Conservation (phyloP, 2,329 filamentous ascomycete species). For the Lachnellula hyalina region DNA sequence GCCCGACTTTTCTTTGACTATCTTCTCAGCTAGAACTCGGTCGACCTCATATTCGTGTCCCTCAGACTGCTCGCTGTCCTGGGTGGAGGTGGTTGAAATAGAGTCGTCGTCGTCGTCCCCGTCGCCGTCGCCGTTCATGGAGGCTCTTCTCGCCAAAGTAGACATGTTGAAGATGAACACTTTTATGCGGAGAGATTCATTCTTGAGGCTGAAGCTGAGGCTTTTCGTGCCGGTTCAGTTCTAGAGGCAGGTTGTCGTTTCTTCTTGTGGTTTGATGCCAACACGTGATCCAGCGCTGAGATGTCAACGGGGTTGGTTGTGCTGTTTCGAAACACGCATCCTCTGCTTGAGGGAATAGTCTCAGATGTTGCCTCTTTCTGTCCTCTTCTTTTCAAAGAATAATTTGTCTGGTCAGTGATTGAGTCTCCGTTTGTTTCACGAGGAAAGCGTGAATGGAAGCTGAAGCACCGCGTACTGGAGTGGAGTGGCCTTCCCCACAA, state of each 20-base stretch:
- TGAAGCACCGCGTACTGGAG: too few species aligned
- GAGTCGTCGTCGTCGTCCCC: slow-evolving; percentile 41
- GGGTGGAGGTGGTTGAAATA: slow-evolving; percentile 52
- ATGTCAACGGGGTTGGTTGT: too few species aligned
- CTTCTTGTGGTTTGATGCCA: too few species aligned
- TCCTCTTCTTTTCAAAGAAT: too few species aligned
- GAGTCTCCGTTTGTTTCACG: too few species aligned
- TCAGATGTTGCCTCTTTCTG: too few species aligned
- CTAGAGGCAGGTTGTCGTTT: background rate
- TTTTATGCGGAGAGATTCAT: background rate
- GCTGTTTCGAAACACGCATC: too few species aligned
- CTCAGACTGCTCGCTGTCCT: slow-evolving; percentile 9
- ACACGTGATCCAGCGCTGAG: too few species aligned
- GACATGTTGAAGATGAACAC: background rate
- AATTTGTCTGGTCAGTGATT: too few species aligned
- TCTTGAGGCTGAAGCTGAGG: background rate
- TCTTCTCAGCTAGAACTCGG: slow-evolving; percentile 44
- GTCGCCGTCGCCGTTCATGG: slow-evolving; percentile 7
- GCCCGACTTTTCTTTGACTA: slow-evolving; percentile 3
- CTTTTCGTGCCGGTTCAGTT: background rate
- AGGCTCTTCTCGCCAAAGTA: background rate
- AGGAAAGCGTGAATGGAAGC: too few species aligned
- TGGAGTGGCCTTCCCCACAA: too few species aligned
- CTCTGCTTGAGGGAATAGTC: too few species aligned
- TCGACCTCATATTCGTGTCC: slow-evolving; percentile 37